Conservation (phyloP, 345 rosid species). For the Populus tremula region DNA sequence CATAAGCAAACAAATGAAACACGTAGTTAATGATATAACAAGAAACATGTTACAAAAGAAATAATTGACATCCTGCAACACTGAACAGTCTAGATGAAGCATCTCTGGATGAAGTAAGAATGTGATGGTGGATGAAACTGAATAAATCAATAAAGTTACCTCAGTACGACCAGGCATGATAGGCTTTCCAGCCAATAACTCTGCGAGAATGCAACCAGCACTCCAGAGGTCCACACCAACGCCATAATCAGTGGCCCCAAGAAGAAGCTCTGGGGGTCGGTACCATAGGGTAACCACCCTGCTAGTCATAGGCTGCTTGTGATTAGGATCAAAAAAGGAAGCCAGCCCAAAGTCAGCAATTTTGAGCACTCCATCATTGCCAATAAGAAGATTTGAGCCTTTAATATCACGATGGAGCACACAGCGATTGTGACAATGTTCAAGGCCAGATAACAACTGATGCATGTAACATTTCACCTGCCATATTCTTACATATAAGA, state of each 20-base stretch:
- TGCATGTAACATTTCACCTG: constrained; percentile 36
- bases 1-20: too few species aligned
- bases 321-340: constrained; percentile 32
- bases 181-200: constrained; percentile 32
- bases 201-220: constrained; percentile 42
- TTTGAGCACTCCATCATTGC: constrained; percentile 32
- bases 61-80: neutral
- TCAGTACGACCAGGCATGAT: constrained; percentile 39
- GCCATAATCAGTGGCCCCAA: constrained; percentile 33
- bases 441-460: constrained; percentile 33
- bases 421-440: constrained; percentile 27
- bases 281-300: constrained; percentile 37
- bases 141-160: constrained; percentile 3
- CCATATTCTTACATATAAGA: neutral
- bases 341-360: constrained; percentile 38
- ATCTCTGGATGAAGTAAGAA: constrained; percentile 4
- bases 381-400: constrained; percentile 37
- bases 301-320: constrained; percentile 37
- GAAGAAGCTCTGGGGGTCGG: constrained; percentile 34
- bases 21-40: too few species aligned
- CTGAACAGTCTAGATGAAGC: neutral
- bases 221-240: constrained; percentile 39
- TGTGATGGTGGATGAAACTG: neutral
- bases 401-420: constrained; percentile 36
- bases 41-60: neutral